Evolutionary conservation across 176 grass and related monocot species (phyloP), one percentile per base, ranked within the genome.

Genomic region (Puya raimondii): DNA sequence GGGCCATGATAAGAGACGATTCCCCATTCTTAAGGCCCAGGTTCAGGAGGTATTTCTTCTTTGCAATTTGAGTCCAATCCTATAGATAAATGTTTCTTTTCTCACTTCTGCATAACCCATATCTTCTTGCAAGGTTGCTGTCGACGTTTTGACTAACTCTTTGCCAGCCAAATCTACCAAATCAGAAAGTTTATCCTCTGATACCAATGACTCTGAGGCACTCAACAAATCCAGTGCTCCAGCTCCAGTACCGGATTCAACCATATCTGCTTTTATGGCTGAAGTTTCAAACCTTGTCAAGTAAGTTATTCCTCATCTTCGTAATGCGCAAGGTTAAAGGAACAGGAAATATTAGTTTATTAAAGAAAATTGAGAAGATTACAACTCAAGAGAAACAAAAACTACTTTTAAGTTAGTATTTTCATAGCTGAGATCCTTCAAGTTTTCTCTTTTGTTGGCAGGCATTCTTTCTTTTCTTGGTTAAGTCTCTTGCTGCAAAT

Each of bases 271-370:
- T 70, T 85, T 73, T 61, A 80, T 85, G 67, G 78, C 64, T 77
- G 83, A 85, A 70, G 83, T 72, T 14, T 63, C 72, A 53, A 64
- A 69, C 51, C 83, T 85, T 72, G 75, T 85, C 12, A 76, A 76
- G 83, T 85, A 85, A 76, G 63, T 50, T 29, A 59, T 58, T 16
- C 22, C 59, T 65, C 14, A 10, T 68, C 66, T 51, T 59, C 12
- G 9, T 47, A 13, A 47, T n/a, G 12, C 16, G 9, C 8, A 64
- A 16, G 16, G 14, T 16, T 9, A 14, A 33, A 56, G 8, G 54
- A 42, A 42, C 6, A 42, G 5, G 33, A 42, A 7, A 42, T 42
- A 7, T 42, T 42, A 42, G 33, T 18, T 17, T 59, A 17, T 59
- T 18, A 59, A 59, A 59, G 54, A 17, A 59, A 59, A 21, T 59